Base-by-base conservation (phyloP, 2,329 filamentous ascomycete species). In the Penicillium brevicompactum region DNA sequence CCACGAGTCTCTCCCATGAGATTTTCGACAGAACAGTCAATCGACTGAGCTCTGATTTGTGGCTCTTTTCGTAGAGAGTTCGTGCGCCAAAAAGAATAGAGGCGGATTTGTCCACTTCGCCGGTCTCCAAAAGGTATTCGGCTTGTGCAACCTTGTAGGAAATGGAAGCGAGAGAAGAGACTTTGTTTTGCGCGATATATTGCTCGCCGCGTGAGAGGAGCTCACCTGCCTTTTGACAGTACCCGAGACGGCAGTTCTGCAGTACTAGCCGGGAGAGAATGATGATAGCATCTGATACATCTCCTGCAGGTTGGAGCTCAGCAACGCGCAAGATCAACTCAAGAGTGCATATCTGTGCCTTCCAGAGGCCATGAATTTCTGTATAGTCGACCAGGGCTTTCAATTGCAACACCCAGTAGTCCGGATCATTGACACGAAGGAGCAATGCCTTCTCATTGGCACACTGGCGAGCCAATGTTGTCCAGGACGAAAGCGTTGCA, bases 101-200 rank as follows among this genome's bases (percentile, higher is more conserved):
- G 56, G 59, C 74, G 62, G 79, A 88, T 72, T 88, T 86, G 9
- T 86, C 81, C 14, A 84, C 75, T 47, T 86, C 85, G 9, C 88
- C 88, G 11, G 87, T 82, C 1, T 84, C 83, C 16, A 92, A 77
- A 27, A 87, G 79, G 69, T 92, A 91, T 69, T 96, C 90, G 0
- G 89, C 87, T 57, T 87, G 86, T 0, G 86, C 84, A 6, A 96
- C 75, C 60, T 92, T 83, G 70, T 88, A 88, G 32, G 79, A 77
- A 13, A 88, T 62, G 27, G 70, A 74, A 13, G 80, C 76, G 47
- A 81, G 72, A 9, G 74, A 71, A 3, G 79, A 77, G 2, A 79
- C 61, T 1, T 70, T 69, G 40, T 72, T 71, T 8, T 69, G 70
- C 10, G 69, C 66, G 5, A 81, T 61, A 48, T 82, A 79, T 18